Evolutionary conservation across 352 stramenopile species (phyloP), one percentile per base, ranked within the genome.

Genomic region (Globisporangium paroecandrum): DNA sequence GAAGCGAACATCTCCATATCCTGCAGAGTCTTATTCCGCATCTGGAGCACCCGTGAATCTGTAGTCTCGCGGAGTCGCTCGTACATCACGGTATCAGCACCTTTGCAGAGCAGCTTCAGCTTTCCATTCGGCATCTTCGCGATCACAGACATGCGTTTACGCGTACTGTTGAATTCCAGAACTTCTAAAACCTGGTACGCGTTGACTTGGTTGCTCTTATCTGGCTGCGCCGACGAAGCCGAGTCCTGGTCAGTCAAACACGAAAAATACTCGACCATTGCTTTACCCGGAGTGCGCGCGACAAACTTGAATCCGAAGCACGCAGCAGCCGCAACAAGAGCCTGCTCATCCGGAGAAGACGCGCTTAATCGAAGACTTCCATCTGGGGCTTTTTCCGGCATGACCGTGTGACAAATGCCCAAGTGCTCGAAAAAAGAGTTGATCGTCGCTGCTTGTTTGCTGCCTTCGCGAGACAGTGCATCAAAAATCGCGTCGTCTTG

Each of bases 61-160:
- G 66, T 82, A 1, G 86, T 88, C 8, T 67, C 59, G 9, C 76
- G 73, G 55, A 96, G 68, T 1, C 86, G 88, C 69, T 94, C 82
- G 71, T 95, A 95, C 85, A 97, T 95, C 43, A 97, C 87, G 4
- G 87, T 97, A 34, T 98, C 91, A 1, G 91, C 89, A 27, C 91
- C 91, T 56, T 95, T 96, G 65, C 89, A 93, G n/a, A 96, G 78
- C 18, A 95, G 62, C 63, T 91, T 89, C 18, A 95, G 59, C 27
- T 75, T 74, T 3, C 84, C 86, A 5, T 76, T 60, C 0, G 80
- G 85, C 2, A 67, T 75, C 47, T 82, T 78, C 10, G 95, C 77
- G 43, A 99, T 85, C 25, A 98, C 90, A 4, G 91, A 98, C 95
- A 99, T 99, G 36, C 95, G 89, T 76, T 99, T 99, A 2, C 95